Evolutionary conservation across 1,284 basidiomycete genomes (phyloP), one percentile per base, ranked within the genome.

Genomic region (Quambalaria eucalypti): DNA sequence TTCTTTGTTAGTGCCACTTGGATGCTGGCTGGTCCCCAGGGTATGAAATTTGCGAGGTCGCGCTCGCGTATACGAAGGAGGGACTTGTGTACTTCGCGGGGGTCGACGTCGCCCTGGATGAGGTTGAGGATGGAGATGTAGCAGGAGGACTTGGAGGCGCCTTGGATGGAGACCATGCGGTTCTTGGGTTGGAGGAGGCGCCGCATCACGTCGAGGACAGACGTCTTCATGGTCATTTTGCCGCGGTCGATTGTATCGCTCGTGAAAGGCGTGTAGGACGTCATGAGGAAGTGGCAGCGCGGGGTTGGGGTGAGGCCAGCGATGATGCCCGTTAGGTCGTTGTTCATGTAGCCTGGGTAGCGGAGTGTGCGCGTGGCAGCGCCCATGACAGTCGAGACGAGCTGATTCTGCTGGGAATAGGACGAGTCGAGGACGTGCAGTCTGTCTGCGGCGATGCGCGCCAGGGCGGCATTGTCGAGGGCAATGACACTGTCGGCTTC

Each of bases 321-420:
- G 56, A 98, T 88, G 68, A 99, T 96, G 26, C 92, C 90, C 62
- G 96, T 90, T 53, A 75, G 84, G 74, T 99, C 93, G 71, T 98
- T 99, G 81, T 98, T 98, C 93, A 97, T 98, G 78, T 98, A 98
- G 50, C 90, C 89, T 0, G 95, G 95, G 78, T 96, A 98, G 66
- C 95, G 85, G 25, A 99, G 82, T 16, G 95, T 98, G 69, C 93
- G 90, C 0, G 93, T 99, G 58, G 90, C 93, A 2, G 93, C 93
- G 9, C 93, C 66, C 73, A 75, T 75, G 19, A 75, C 71, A 16
- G 73, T 75, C 28, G 66, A 69, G 6, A 75, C 71, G 16, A 73
- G 61, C 57, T 74, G 73, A 56, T 74, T 74, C 30, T 69, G 73
- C 57, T 74, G 73, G 40, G 89, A 95, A 74, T 96, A 96, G 42